These are phyloP conservation scores for Capsicum rhomboideum DNA, from an alignment of 257 asterid genomes.

Conservation along the genomic window DNA sequence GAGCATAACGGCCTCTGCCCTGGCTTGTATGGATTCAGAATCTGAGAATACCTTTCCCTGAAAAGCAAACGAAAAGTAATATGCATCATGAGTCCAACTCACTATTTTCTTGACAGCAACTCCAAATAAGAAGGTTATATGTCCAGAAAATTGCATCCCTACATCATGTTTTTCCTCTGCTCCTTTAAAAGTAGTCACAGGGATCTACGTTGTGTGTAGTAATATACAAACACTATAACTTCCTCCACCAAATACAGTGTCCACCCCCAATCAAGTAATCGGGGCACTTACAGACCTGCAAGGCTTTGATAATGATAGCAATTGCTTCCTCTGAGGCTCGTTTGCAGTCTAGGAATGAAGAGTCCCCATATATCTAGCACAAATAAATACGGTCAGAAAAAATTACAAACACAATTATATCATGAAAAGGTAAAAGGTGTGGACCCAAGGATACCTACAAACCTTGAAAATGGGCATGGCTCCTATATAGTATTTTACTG, in stretches of 20 bases:
- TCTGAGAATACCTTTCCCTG: slow-evolving; percentile 97
- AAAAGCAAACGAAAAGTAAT: not conserved
- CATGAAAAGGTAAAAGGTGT: not conserved
- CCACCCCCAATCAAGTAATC: not conserved
- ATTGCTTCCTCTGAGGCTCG: slow-evolving; percentile 87
- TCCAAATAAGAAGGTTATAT: not conserved
- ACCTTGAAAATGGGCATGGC: slow-evolving; percentile 98
- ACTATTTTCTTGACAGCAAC: not conserved
- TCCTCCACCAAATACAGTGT: not conserved
- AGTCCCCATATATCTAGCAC: slow-evolving; percentile 82
- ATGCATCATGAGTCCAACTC: not conserved
- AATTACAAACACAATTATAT: not conserved
- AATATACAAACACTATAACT: not conserved
- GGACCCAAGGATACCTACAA: slow-evolving; percentile 3
- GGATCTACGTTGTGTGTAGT: not conserved
- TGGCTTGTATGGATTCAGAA: slow-evolving; percentile 95
- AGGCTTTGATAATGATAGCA: slow-evolving; percentile 47
- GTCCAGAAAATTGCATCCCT: not conserved
- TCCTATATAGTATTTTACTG: slow-evolving; percentile 87
- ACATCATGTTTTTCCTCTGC: not conserved
- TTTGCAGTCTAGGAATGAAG: slow-evolving; percentile 94
- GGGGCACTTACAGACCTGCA: slow-evolving; percentile 44
- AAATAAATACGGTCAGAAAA: slow-evolving; percentile 5
- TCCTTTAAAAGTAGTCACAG: not conserved
- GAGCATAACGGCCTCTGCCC: slow-evolving; percentile 98